phyloP scores from a whole-genome alignment of 495 filamentous ascomycete species.

The Aspergillus indologenus region DNA sequence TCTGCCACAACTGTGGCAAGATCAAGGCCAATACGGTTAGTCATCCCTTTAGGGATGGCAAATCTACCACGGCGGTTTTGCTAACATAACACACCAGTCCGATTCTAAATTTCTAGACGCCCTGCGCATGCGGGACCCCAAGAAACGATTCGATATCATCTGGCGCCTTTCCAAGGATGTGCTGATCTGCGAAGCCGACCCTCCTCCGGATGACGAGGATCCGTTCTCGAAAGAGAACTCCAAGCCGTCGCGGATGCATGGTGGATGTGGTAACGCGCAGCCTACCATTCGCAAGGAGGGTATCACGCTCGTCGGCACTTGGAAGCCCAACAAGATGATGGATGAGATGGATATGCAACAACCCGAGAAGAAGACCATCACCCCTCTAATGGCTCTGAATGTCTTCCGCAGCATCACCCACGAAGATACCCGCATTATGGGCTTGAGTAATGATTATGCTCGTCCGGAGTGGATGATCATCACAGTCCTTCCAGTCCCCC shows the following conservation, averaged over 20 bases:
- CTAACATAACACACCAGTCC: slow-evolving; percentile 67
- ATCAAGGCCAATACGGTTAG: slow-evolving; percentile 93
- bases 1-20: slow-evolving; percentile 97
- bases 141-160: slow-evolving; percentile 85
- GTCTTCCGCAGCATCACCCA: slow-evolving; percentile 80
- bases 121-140: slow-evolving; percentile 80
- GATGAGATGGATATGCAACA: slow-evolving; percentile 63
- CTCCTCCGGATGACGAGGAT: slow-evolving; percentile 60
- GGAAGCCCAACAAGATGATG: slow-evolving; percentile 69
- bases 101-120: slow-evolving; percentile 80
- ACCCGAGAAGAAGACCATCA: slow-evolving; percentile 79
- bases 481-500: slow-evolving; percentile 90
- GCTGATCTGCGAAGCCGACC: slow-evolving; percentile 73
- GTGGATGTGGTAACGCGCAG: slow-evolving; percentile 89
- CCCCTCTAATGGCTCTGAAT: slow-evolving; percentile 76
- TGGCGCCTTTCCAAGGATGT: slow-evolving; percentile 88
- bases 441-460: slow-evolving; percentile 88
- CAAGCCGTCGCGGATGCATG: slow-evolving; percentile 58
- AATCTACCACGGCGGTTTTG: slow-evolving; percentile 49
- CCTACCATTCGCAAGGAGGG: slow-evolving; percentile 83
- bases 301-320: slow-evolving; percentile 76
- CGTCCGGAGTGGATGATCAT: slow-evolving; percentile 98
- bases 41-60: slow-evolving; percentile 58
- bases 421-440: slow-evolving; percentile 79
- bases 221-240: slow-evolving; percentile 49